Evolutionary conservation across 2,329 filamentous ascomycete genomes (phyloP), one percentile per base, ranked within the genome.

Genomic region (Beauveria rudraprayagi): DNA sequence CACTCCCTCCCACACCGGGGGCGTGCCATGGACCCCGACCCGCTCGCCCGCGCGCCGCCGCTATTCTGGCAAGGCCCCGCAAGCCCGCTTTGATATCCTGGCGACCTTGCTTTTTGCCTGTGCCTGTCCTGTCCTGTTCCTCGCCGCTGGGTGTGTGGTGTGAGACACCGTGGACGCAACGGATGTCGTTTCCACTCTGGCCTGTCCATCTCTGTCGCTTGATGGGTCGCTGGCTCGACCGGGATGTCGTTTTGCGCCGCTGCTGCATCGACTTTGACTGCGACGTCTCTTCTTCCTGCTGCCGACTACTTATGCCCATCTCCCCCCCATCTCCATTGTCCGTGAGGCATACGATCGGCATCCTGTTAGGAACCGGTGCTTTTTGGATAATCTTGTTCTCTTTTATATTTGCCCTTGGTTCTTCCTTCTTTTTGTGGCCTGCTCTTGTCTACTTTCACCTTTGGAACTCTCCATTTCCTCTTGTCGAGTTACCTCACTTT

Each of bases 341-440:
- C 68, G 67, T 70, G 73, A 69, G 70, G 71, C 71, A 75, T 73
- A 77, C 75, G 77, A 80, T 80, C 76, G 76, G 75, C 77, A 79
- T 69, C 76, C 71, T 73, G 67, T 75, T 77, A 71, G 72, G 74
- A 75, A 74, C 72, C 72, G 71, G 71, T 71, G 68, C 65, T 67
- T 68, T 68, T 69, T 66, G 73, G 71, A 56, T 78, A 73, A 75
- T 77, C 71, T 71, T 75, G 64, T 68, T 66, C 74, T 75, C 72
- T 73, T 75, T 76, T 75, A 72, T 76, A 77, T 74, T 73, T 73
- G 74, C 75, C 76, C 61, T 75, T 73, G 75, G 75, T 77, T 78
- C 77, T 77, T 78, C 72, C 75, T 78, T 78, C 73, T 75, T 78
- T 78, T 78, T 73, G 68, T 75, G 73, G 73, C 73, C 79, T 72